Evolutionary conservation across 2,329 filamentous ascomycete species (phyloP), one percentile per base, ranked within the genome.

Genomic region (Penicillium nordicum): DNA sequence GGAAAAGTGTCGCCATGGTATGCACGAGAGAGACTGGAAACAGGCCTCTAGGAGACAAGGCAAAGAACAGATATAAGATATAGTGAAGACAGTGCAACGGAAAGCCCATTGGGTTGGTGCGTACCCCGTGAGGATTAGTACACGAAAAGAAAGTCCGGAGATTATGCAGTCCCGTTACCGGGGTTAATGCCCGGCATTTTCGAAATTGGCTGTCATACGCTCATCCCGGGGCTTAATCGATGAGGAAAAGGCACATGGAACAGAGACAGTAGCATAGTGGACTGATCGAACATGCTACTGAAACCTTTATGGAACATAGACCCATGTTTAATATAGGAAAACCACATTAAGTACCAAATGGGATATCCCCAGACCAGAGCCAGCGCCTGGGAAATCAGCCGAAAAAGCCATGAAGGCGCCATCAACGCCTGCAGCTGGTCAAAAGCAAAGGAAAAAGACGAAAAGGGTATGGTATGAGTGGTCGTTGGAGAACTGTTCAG

Each of bases 341-440:
- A 50, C 57, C 53, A 50, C 55, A 52, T 45, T 52, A 53, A 51
- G 61, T 58, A 60, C 51, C 61, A 48, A 53, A 27, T 42, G 52
- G 63, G 47, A 50, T 55, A 56, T 59, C 59, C 54, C 53, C 29
- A 50, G 59, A 59, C 46, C 50, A 55, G 59, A 59, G 54, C 58
- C 53, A 58, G 61, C 59, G 59, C 62, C 59, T 55, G 59, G 56
- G 32, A 58, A 57, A 62, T 61, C 47, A 59, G 44, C 54, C 48
- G 57, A 53, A 56, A 32, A 52, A 55, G 45, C 38, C 41, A 49
- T 36, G 36, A 57, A 62, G 41, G 52, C 62, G 54, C 65, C 61
- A 38, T 57, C 18, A 65, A 66, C 64, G 58, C 64, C 65, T 55
- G 55, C 57, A 66, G 57, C 59, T 62, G 53, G 48, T 57, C 57